Percentiles rank a stretch among this genome's conserved stretches.
These are phyloP conservation scores for Acorus gramineus DNA, from an alignment of 106 monocot species.

Conservation along the genomic window DNA sequence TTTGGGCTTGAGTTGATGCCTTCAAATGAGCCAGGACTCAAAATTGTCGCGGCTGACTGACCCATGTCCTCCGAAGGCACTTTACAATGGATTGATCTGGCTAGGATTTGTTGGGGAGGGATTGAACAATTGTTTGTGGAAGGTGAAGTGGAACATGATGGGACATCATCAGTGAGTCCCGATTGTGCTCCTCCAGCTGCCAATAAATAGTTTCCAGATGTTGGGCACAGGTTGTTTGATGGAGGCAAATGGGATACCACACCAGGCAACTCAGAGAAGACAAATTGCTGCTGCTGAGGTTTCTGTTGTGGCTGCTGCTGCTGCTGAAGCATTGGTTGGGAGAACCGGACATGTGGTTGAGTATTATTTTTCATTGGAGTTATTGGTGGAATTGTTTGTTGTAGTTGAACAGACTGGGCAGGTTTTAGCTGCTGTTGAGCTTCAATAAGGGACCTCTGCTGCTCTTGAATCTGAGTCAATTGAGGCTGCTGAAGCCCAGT, in stretches of 20 bases:
- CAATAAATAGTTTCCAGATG: conserved; percentile 23
- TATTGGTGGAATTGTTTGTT: conserved; percentile 25
- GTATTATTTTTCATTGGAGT: conserved; percentile 10
- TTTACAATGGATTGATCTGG: conserved; percentile 19
- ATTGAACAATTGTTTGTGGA: conserved; percentile 41
- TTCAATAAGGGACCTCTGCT: conserved; percentile 43
- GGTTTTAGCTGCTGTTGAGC: conserved; percentile 27
- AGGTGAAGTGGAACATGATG: conserved; percentile 70
- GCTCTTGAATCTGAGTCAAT: conserved; percentile 41
- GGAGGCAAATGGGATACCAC: conserved; percentile 13
- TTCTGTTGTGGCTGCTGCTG: conserved; percentile 36
- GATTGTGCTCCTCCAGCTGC: conserved; percentile 30
- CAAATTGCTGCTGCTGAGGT: conserved; percentile 40
- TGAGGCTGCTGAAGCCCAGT: conserved; percentile 34
- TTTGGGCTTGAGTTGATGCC: conserved; percentile 12
- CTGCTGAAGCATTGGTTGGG: conserved; percentile 26
- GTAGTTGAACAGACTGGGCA: conserved; percentile 29
- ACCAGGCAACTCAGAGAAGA: conserved; percentile 25
- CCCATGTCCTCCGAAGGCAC: conserved; percentile 23
- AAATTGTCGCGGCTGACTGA: conserved; percentile 25
- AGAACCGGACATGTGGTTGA: conserved; percentile 2
- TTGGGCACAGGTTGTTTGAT: conserved; percentile 5
- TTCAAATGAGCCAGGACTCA: conserved; percentile 33
- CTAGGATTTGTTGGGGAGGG: conserved; percentile 32
- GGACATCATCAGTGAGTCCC: conserved; percentile 48